phyloP scores from a whole-genome alignment of 1,284 basidiomycete species.

The Mrakiaceae sp. region DNA sequence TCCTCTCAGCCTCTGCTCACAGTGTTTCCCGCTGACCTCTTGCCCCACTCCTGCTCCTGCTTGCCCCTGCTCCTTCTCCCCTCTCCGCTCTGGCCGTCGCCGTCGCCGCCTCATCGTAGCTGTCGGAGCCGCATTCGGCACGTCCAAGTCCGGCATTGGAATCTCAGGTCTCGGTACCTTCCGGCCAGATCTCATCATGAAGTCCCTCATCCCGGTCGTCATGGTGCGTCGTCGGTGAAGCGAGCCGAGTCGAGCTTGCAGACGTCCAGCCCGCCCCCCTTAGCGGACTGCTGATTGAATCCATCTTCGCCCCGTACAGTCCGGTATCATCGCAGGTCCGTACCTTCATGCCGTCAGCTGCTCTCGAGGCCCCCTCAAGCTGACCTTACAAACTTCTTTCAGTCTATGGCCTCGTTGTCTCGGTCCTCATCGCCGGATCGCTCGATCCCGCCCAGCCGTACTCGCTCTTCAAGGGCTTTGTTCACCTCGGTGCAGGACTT shows the following conservation, averaged over 20 bases:
- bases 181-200: slow-evolving; percentile 96
- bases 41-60: not conserved
- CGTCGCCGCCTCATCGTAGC: slow-evolving; percentile 34
- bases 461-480: slow-evolving; percentile 72
- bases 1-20: not conserved
- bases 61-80: not conserved
- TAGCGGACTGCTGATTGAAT: too few species aligned
- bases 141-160: slow-evolving; percentile 93
- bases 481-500: slow-evolving; percentile 88
- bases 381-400: slow-evolving; percentile 2
- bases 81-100: not conserved
- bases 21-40: not conserved
- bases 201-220: slow-evolving; percentile 85
- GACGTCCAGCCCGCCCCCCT: too few species aligned
- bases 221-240: slow-evolving; percentile 51
- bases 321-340: slow-evolving; percentile 7
- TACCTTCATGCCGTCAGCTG: not conserved
- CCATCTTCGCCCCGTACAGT: too few species aligned
- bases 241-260: too few species aligned
- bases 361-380: slow-evolving; percentile 36
- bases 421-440: slow-evolving; percentile 53
- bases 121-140: slow-evolving; percentile 91
- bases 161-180: slow-evolving; percentile 93
- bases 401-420: slow-evolving; percentile 45
- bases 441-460: slow-evolving; percentile 48